Percentiles rank a stretch among this genome's conserved stretches.
Evolutionary conservation across 495 filamentous ascomycete species (phyloP).

Genomic region (Usnea hakonensis): DNA sequence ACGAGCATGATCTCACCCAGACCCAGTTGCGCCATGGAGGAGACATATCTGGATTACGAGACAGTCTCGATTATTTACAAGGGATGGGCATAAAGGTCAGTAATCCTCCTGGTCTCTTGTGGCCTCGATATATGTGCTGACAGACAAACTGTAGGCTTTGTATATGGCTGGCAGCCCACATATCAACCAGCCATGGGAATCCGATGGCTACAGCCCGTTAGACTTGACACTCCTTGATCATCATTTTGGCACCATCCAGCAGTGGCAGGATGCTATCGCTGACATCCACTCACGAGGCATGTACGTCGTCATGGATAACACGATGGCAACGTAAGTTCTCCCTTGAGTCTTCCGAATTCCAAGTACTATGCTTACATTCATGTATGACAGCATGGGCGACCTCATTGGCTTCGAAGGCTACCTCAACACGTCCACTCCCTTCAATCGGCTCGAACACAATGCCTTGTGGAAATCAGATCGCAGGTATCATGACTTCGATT

Average conservation of each 20-base stretch:
- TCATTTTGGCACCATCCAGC: conserved; percentile 56
- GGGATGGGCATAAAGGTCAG: conserved; percentile 66
- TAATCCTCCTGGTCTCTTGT: not conserved
- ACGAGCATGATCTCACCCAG: conserved; percentile 59
- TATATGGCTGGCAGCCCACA: conserved; percentile 63
- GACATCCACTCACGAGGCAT: conserved; percentile 60
- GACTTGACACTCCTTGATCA: conserved; percentile 65
- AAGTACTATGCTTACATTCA: not conserved
- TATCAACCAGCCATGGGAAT: conserved; percentile 66
- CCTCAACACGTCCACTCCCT: conserved; percentile 58
- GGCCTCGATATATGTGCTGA: conserved; percentile 11
- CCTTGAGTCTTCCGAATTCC: not conserved
- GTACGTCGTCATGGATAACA: conserved; percentile 69
- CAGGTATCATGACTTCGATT: conserved; percentile 56
- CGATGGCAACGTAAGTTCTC: conserved; percentile 54
- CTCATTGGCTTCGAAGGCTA: conserved; percentile 62
- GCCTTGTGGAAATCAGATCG: conserved; percentile 51
- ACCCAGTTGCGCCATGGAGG: conserved; percentile 72
- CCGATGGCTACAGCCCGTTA: conserved; percentile 59
- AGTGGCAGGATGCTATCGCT: conserved; percentile 56
- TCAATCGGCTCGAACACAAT: conserved; percentile 48
- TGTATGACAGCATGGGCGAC: conserved; percentile 45
- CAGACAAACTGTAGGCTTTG: conserved; percentile 40
- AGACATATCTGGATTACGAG: conserved; percentile 55
- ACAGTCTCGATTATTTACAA: conserved; percentile 65